These are phyloP conservation scores for Kuraishia hungarica DNA, from an alignment of 805 yeast species.

Conservation along the genomic window DNA sequence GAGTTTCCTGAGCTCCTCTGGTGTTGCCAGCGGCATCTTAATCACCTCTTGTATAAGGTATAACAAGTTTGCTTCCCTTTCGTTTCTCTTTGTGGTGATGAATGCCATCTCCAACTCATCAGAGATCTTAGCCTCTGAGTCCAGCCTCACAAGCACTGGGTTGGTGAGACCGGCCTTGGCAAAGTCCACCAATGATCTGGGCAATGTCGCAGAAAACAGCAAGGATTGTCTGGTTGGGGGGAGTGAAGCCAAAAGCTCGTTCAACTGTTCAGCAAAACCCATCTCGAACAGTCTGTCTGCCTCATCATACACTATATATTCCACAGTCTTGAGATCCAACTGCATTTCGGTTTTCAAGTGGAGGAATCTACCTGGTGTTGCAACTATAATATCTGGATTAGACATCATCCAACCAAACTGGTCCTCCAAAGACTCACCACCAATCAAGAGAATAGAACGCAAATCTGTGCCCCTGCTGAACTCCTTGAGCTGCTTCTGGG, in stretches of 20 bases:
- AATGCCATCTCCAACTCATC: conserved; percentile 89
- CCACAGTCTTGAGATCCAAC: conserved; percentile 72
- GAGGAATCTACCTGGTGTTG: conserved; percentile 96
- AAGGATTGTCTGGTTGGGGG: conserved; percentile 82
- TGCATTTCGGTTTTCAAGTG: conserved; percentile 96
- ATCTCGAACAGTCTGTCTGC: conserved; percentile 95
- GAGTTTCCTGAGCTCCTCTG: conserved; percentile 53
- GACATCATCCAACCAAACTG: conserved; percentile 89
- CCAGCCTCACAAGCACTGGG: conserved; percentile 88
- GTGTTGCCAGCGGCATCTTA: conserved; percentile 72
- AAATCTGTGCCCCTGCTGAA: conserved; percentile 79
- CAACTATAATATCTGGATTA: conserved; percentile 90
- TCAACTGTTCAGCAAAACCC: conserved; percentile 92
- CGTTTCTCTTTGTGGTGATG: conserved; percentile 69
- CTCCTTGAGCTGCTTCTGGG: conserved; percentile 81
- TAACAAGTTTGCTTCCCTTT: conserved; percentile 82
- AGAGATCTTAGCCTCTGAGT: conserved; percentile 85
- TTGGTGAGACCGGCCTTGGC: conserved; percentile 94
- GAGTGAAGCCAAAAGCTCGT: conserved; percentile 76
- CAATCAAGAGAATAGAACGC: conserved; percentile 74
- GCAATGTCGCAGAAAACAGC: conserved; percentile 91
- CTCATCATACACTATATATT: conserved; percentile 92
- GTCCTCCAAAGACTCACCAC: conserved; percentile 98
- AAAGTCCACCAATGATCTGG: conserved; percentile 85
- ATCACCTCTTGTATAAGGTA: conserved; percentile 76